Conservation (phyloP, 331 rosid genomes). For the Arachis monticola region DNA sequence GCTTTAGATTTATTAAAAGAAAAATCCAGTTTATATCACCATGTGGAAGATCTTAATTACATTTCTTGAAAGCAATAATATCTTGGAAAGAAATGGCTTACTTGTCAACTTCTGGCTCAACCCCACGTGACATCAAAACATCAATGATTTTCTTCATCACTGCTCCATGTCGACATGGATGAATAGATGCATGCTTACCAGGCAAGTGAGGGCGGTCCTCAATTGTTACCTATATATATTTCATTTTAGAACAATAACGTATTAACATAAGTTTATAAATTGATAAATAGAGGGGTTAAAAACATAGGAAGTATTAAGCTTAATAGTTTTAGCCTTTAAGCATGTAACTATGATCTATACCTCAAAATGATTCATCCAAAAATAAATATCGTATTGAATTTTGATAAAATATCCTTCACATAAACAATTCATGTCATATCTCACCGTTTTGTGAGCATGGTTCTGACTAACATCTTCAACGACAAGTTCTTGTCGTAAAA, state of each 20-base stretch:
- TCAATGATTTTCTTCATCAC: conserved; percentile 98
- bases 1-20: conserved; percentile 2
- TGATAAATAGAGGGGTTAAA: neutral
- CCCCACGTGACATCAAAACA: conserved; percentile 93
- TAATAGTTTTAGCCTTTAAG: no score
- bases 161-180: conserved; percentile 97
- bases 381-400: conserved; percentile 12
- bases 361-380: conserved; percentile 12
- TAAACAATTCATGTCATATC: conserved; percentile 35
- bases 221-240: conserved; percentile 72
- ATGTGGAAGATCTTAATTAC: neutral
- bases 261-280: neutral
- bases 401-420: neutral
- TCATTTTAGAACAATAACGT: conserved; percentile 22
- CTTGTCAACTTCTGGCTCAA: conserved; percentile 99
- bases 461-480: conserved; percentile 98
- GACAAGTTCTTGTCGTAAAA: conserved; percentile 85
- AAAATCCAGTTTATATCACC: neutral
- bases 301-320: neutral
- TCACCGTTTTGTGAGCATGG: conserved; percentile 95
- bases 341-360: neutral
- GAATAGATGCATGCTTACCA: conserved; percentile 98
- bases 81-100: conserved; percentile 38
- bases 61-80: conserved; percentile 22
- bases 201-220: conserved; percentile 97